These are phyloP conservation scores for Epicoccum nigrum DNA, from an alignment of 2,329 filamentous ascomycete genomes.

Conservation along the genomic window DNA sequence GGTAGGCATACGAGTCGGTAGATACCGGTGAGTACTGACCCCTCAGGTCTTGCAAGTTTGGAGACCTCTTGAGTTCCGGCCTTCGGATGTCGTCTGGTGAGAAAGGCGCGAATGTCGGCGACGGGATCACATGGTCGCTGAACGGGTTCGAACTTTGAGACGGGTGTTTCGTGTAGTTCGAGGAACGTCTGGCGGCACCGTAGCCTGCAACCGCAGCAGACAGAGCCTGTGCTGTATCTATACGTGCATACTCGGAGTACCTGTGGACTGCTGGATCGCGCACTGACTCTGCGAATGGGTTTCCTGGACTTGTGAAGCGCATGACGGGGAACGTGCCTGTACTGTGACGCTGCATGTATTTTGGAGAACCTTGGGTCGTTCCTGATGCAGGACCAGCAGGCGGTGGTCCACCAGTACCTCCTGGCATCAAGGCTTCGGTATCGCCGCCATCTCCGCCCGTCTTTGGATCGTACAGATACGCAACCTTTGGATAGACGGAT, in stretches of 20 bases:
- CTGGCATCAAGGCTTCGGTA: slow-evolving; percentile 35
- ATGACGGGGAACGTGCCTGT: background rate
- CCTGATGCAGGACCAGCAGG: background rate
- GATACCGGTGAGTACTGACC: slow-evolving; percentile 27
- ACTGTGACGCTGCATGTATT: slow-evolving; percentile 7
- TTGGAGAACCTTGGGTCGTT: background rate
- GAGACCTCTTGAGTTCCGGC: slow-evolving; percentile 6
- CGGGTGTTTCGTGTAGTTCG: slow-evolving; percentile 5
- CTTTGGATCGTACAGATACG: slow-evolving; percentile 45
- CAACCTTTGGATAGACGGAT: slow-evolving; percentile 40
- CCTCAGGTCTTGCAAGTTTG: slow-evolving; percentile 15
- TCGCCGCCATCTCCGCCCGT: slow-evolving; percentile 20
- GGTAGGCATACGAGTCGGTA: slow-evolving; percentile 22
- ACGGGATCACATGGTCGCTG: slow-evolving; percentile 28
- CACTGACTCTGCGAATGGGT: slow-evolving; percentile 19
- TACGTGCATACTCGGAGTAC: slow-evolving; percentile 13
- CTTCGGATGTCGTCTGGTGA: slow-evolving; percentile 22
- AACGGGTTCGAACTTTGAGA: slow-evolving; percentile 16
- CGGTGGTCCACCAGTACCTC: slow-evolving; percentile 21
- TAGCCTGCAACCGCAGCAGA: slow-evolving; percentile 24
- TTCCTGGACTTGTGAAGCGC: slow-evolving; percentile 20
- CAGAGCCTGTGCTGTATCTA: slow-evolving; percentile 12
- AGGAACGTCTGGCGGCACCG: slow-evolving; percentile 12
- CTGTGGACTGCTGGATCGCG: slow-evolving; percentile 12
- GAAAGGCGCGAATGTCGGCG: slow-evolving; percentile 29